Conservation (phyloP, 345 rosid genomes). For the Luvunga scandens region DNA sequence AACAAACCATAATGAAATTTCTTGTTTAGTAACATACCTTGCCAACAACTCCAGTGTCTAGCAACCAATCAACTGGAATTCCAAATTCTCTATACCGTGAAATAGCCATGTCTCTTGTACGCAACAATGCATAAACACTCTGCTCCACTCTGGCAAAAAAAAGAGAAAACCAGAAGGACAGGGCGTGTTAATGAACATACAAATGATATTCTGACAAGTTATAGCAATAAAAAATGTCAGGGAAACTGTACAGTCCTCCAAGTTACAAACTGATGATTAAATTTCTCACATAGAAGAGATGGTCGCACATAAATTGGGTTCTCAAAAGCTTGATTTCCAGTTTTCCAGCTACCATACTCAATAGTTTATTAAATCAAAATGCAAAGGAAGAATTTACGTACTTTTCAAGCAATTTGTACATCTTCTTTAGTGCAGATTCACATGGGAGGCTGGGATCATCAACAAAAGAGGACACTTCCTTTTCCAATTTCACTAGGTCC, state of each 20-base stretch:
- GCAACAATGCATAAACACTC: conserved; percentile 83
- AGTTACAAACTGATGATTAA: neutral
- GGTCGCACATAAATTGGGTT: neutral
- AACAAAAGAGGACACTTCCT: conserved; percentile 66
- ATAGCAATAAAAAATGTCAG: neutral
- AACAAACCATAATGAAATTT: neutral
- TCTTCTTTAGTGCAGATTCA: conserved; percentile 87
- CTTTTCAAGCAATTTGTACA: conserved; percentile 96
- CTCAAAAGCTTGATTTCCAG: neutral
- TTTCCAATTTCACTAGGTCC: conserved; percentile 87
- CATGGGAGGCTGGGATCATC: conserved; percentile 85
- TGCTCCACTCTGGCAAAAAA: conserved; percentile 70
- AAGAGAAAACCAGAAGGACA: conserved; percentile 6
- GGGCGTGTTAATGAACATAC: neutral
- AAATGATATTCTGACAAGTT: neutral
- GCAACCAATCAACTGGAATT: conserved; percentile 82
- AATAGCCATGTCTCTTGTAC: conserved; percentile 94
- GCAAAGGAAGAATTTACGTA: conserved; percentile 36
- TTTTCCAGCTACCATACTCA: neutral
- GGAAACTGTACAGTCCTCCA: neutral
- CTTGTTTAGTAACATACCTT: conserved; percentile 50
- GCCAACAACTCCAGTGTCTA: conserved; percentile 88
- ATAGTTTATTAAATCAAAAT: conserved; percentile 1
- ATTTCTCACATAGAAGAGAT: neutral
- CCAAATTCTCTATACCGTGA: conserved; percentile 85